These are phyloP conservation scores for Dysphania ambrosioides DNA, from an alignment of 148 eudicot species.

Conservation along the genomic window DNA sequence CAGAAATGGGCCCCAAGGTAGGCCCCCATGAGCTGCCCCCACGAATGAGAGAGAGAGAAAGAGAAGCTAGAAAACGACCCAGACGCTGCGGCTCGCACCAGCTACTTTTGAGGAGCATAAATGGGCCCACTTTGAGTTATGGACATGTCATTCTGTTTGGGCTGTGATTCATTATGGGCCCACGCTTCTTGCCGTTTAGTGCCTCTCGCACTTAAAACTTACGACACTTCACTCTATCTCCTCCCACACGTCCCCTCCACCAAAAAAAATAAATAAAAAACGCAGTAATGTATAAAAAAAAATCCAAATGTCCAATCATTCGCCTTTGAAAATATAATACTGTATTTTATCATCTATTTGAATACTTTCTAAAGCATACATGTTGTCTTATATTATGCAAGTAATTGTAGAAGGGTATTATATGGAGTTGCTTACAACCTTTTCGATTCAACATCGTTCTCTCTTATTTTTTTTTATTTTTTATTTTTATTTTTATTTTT, in stretches of 20 bases:
- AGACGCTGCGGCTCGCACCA: slow-evolving; percentile 17
- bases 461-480: not conserved
- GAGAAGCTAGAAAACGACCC: slow-evolving; percentile 20
- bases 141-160: slow-evolving; percentile 34
- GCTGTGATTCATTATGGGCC: slow-evolving; percentile 35
- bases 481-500: too few species aligned
- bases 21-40: slow-evolving; percentile 22
- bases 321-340: not conserved
- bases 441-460: not conserved
- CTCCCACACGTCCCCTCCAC: too few species aligned
- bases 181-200: slow-evolving; percentile 29
- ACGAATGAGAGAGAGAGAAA: slow-evolving; percentile 15
- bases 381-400: slow-evolving; percentile 10
- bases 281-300: not conserved
- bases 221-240: not conserved
- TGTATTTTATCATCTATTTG: not conserved
- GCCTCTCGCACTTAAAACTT: slow-evolving; percentile 21
- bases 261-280: not conserved
- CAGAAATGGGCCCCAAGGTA: slow-evolving; percentile 18
- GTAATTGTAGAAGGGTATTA: not conserved
- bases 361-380: slow-evolving; percentile 16
- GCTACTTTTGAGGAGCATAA: not conserved
- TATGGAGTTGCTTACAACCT: slow-evolving; percentile 8
- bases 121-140: slow-evolving; percentile 27
- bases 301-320: slow-evolving; percentile 19